Evolutionary conservation across 1,139 yeast genomes (phyloP), one percentile per base, ranked within the genome.

Genomic region (Nadsonia commutata): DNA sequence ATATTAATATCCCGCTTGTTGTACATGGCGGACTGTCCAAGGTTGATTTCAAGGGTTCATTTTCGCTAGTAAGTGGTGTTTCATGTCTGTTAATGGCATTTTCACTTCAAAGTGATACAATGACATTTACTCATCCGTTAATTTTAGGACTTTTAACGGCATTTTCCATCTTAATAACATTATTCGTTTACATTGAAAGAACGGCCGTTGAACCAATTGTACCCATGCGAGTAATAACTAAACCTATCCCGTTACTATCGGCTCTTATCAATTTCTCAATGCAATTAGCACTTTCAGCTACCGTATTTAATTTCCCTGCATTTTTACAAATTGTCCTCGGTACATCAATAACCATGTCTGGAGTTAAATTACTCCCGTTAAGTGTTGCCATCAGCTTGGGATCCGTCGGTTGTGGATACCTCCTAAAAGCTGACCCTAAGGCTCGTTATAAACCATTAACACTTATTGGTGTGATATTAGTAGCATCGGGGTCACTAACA

Each of bases 41-140:
- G 43, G 74, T 86, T 36, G 96, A 86, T 57, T 76, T 84, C 63
- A 59, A 65, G 41, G 96, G 96, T 2, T 74, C 88, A 1, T 56
- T 71, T 21, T 63, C 75, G 20, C 65, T 82, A 56, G 80, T 83
- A 39, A 48, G 65, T 13, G 64, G 80, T 9, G 66, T 84, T 51
- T 51, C 70, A 18, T 54, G 69, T 33, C 63, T 71, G 50, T 69
- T 84, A 63, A 60, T 78, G 18, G 84, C 85, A 9, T 85, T 17
- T 74, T 85, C 0, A 64, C 80, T 43, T 86, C 81, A 3, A 88
- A 90, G 9, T 68, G 69, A 47, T 72, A 71, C 36, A 56, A 79
- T 50, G 63, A 72, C 39, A 45, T 67, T 59, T 67, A 40, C 46
- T 2, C 57, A 65, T 21, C 55, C 52, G 7, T 46, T 52, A 2